Base-by-base conservation (phyloP, 2,329 filamentous ascomycete species). In the Mycosphaerelloides madeirae region DNA sequence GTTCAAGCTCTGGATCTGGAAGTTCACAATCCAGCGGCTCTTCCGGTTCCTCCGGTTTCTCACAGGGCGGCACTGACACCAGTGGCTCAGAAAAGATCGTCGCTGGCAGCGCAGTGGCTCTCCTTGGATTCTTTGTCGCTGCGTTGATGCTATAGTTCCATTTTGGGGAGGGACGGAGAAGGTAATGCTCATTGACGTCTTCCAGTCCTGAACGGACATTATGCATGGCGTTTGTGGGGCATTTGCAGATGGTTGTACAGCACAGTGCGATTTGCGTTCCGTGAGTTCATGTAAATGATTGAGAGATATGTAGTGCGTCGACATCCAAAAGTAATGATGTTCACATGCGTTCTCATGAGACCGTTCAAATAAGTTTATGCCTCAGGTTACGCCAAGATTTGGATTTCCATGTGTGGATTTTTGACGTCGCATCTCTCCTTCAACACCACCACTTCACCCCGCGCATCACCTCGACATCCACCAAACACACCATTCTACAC, bases 101-200 rank as follows among this genome's bases (percentile, higher is more conserved):
- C 19, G 64, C 64, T 11, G 65, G 64, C 48, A 65, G 63, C 46
- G 60, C 60, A 25, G 54, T 67, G 13, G 65, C 65, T 18, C 50
- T 67, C 43, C 46, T 67, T 31, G 64, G 63, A 18, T 66, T 66
- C 49, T 62, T 67, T 40, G 57, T 60, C 36, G 64, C 61, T 15
- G 62, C 63, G 31, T 49, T 67, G 50, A 57, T 66, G 58, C 41
- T 66, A 16, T 67, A 48, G 50, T 37, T 38, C 33, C 28, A 38
- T 18, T 32, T 38, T 37, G 29, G 29, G 32, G 25, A 40, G 41
- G 12, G 33, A 38, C 25, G 29, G 33, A 35, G 38, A 37, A 43
- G 18, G 29, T 49, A 48, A 51, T 44, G 48, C 50, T 48, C 9
- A 25, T 41, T 29, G 29, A 51, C 42, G 47, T 47, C 45, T 49